Evolutionary conservation across 495 filamentous ascomycete genomes (phyloP), one percentile per base, ranked within the genome.

Genomic region (Penicillium antarcticum): DNA sequence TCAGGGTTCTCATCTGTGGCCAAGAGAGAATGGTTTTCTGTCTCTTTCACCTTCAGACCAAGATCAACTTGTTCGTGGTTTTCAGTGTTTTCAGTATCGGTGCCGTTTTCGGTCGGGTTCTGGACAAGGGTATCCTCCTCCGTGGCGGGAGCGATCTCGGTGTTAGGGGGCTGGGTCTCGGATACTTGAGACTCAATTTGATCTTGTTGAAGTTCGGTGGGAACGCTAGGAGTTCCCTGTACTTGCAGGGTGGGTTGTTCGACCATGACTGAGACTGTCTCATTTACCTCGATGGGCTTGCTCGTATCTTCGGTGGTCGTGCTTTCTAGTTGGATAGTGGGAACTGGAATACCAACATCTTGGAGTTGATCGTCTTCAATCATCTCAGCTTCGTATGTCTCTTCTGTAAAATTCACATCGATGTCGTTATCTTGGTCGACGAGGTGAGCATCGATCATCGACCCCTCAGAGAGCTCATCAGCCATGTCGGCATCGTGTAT

Each of bases 401-500:
- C 62, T n/a, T 67, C 67, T 17, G 59, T 58, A 39, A 63, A 65
- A 37, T 73, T 62, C 45, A 74, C 66, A 16, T 71, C 70, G 34
- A 70, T 56, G 38, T 65, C 66, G 23, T 70, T 48, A 18, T 65
- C 60, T 44, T 57, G 58, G 12, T 74, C 67, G 8, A 52, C 48
- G 13, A 63, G 55, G 14, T 72, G 67, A 14, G 63, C 61, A 47
- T 76, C 71, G 44, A 68, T 53, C 65, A 75, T 75, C 34, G 71
- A 63, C 9, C 62, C 64, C 52, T 71, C 70, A 29, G 66, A 69
- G 23, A 69, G 64, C 53, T 78, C 75, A 53, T 77, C 78, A 35
- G 62, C 66, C 76, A 80, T 79, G 52, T 75, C 75, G 18, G 75
- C 76, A 66, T 80, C 76, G 24, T 68, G 58, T 11, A 55, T 55